Percentiles rank a stretch among this genome's conserved stretches.
Conservation (phyloP, 306 rosid species). For the Ormosia emarginata region DNA sequence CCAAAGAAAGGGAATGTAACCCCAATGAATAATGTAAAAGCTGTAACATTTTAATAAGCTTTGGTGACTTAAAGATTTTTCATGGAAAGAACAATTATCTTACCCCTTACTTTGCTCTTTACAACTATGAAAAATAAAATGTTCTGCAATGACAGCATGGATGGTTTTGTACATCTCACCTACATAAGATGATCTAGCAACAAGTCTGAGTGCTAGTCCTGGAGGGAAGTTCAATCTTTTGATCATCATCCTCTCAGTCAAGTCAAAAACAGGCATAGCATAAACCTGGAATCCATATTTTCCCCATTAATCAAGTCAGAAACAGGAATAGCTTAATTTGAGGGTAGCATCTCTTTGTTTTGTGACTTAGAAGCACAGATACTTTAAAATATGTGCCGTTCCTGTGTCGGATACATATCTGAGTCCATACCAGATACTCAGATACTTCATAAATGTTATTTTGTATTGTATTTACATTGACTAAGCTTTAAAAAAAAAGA, state of each 20-base stretch:
- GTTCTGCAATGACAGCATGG: neutral
- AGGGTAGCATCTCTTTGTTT: neutral
- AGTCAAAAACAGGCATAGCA: conserved; percentile 88
- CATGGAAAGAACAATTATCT: neutral
- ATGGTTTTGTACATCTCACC: conserved; percentile 44
- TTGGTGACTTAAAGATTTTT: neutral
- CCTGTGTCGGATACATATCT: too few species aligned
- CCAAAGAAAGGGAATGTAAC: conserved; percentile 94
- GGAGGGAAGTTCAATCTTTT: conserved; percentile 53
- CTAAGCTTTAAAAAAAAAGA: too few species aligned
- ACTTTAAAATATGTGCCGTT: too few species aligned
- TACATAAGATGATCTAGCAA: conserved; percentile 73
- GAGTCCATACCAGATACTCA: too few species aligned
- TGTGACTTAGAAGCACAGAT: too few species aligned
- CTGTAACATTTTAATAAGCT: conserved; percentile 40
- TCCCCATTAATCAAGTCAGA: neutral
- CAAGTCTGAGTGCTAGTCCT: conserved; percentile 69
- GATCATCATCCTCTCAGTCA: conserved; percentile 67
- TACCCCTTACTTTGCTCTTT: neutral
- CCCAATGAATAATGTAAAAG: conserved; percentile 68
- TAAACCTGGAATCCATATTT: conserved; percentile 50
- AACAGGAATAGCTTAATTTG: neutral
- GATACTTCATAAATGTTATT: too few species aligned
- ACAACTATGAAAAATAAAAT: neutral
- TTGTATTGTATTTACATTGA: too few species aligned